Percentiles rank a stretch among this genome's conserved stretches.
phyloP scores from a whole-genome alignment of 2,329 filamentous ascomycete species.

The Beauveria sp. region DNA sequence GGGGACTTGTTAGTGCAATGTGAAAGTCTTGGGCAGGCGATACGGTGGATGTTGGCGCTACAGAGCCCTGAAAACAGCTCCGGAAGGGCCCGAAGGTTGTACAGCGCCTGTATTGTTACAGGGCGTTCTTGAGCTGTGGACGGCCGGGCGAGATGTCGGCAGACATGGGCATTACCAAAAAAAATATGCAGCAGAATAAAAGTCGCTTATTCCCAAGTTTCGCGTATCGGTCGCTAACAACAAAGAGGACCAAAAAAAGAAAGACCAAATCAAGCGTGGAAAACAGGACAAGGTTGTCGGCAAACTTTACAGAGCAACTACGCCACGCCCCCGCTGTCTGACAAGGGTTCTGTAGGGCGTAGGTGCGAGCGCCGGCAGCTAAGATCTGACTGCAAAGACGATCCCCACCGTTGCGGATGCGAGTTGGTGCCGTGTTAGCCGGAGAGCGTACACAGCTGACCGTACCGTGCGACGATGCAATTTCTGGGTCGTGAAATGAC shows the following conservation, averaged over 20 bases:
- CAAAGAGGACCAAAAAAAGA: no score
- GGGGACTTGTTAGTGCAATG: neutral
- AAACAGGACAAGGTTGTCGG: no score
- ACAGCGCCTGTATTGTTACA: neutral
- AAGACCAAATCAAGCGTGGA: no score
- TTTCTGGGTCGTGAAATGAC: neutral
- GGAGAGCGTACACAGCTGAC: neutral
- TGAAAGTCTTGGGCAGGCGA: neutral
- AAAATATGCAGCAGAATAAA: no score
- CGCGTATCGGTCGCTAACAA: no score
- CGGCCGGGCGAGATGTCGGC: no score
- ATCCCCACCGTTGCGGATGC: slow-evolving; percentile 7
- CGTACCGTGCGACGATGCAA: neutral
- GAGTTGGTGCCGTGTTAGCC: slow-evolving; percentile 8
- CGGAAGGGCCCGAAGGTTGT: neutral
- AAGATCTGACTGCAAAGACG: slow-evolving; percentile 9
- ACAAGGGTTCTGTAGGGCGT: neutral
- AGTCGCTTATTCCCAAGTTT: neutral
- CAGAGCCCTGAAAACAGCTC: neutral
- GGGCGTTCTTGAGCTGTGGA: neutral
- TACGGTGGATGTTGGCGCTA: neutral
- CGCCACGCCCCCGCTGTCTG: neutral
- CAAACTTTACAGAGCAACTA: neutral
- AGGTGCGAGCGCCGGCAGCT: slow-evolving; percentile 5
- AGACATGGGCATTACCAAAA: no score